These are phyloP conservation scores for Thielaviopsis populi DNA, from an alignment of 2,329 filamentous ascomycete species.

Conservation along the genomic window DNA sequence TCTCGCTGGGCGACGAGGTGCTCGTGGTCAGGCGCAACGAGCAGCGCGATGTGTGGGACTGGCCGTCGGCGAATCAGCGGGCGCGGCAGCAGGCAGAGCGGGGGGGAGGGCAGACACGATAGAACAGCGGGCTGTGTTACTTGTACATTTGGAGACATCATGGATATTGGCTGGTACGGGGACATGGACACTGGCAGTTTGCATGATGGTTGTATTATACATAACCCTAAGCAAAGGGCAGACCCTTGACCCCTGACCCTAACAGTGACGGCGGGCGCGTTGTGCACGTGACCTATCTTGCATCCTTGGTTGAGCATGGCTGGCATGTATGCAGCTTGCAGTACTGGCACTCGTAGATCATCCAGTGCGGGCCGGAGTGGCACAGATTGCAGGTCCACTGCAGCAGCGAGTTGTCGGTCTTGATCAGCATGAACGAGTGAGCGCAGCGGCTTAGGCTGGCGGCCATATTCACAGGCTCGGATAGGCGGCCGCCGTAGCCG, in stretches of 20 bases:
- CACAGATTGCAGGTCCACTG: constrained; percentile 53
- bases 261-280: neutral
- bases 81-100: neutral
- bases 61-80: constrained; percentile 24
- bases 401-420: constrained; percentile 49
- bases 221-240: too few relatives aligned
- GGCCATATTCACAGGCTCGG: constrained; percentile 12
- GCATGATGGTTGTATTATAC: too few relatives aligned
- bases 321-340: constrained; percentile 53
- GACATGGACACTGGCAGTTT: too few relatives aligned
- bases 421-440: constrained; percentile 50
- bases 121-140: too few relatives aligned
- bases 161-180: too few relatives aligned
- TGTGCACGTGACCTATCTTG: neutral
- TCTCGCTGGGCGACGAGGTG: constrained; percentile 43
- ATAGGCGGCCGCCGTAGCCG: neutral
- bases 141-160: too few relatives aligned
- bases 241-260: neutral
- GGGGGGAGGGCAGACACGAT: neutral
- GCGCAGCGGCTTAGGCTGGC: constrained; percentile 31
- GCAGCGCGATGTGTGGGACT: constrained; percentile 40
- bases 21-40: constrained; percentile 33
- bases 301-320: constrained; percentile 27
- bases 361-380: constrained; percentile 49
- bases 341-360: constrained; percentile 53